These are phyloP conservation scores for Asterella californica DNA, from an alignment of 225 moss, liverwort and hornwort species.

Conservation along the genomic window DNA sequence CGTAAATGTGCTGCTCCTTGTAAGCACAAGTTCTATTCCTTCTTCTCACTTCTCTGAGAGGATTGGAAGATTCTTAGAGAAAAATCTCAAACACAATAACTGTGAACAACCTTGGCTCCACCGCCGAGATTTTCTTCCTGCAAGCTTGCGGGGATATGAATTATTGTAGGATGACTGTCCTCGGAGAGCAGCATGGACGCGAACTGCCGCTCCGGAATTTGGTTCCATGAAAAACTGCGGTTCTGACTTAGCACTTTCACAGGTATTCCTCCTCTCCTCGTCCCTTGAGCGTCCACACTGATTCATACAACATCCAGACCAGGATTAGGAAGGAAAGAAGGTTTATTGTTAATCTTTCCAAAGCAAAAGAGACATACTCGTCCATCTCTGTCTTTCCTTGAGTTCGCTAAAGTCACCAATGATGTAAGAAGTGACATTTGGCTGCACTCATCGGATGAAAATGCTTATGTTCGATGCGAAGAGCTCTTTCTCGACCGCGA, in stretches of 20 bases:
- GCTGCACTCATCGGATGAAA: too few species aligned
- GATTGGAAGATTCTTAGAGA: background rate
- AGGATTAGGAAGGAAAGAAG: background rate
- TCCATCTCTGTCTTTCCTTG: background rate
- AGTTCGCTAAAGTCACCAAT: background rate
- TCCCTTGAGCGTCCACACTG: background rate
- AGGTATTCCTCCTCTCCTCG: background rate
- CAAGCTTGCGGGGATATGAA: background rate
- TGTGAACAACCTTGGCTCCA: background rate
- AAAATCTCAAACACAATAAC: background rate
- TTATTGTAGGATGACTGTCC: too few species aligned
- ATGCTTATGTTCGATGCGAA: too few species aligned
- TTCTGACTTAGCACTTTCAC: background rate
- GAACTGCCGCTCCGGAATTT: too few species aligned
- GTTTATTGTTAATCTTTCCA: background rate
- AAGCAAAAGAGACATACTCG: background rate
- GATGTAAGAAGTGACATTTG: background rate
- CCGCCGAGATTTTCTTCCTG: background rate
- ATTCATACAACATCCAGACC: background rate
- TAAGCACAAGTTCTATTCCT: too few species aligned
- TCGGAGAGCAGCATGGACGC: too few species aligned
- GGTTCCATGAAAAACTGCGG: too few species aligned
- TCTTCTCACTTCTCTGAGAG: too few species aligned
- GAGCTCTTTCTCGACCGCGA: too few species aligned
- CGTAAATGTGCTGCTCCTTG: too few species aligned